Base-by-base conservation (phyloP, 1,284 basidiomycete species). In the Sanguinoderma infundibulare region DNA sequence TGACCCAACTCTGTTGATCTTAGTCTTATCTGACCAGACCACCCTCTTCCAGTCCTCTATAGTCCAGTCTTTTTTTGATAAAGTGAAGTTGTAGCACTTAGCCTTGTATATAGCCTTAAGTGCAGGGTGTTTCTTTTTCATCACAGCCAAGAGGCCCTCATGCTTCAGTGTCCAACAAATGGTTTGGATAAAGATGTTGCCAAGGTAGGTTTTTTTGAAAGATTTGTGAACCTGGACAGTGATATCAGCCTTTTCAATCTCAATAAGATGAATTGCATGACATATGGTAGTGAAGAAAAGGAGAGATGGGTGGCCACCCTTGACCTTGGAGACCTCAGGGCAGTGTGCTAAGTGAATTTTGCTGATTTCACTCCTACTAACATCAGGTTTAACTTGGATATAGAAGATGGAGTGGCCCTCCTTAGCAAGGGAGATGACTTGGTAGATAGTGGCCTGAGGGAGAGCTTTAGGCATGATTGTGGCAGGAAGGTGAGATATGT, bases 1-100 rank as follows among this genome's bases (percentile, higher is more conserved):
- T 66, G 74, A 77, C 59, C 70, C 71, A 53, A 75, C 61, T 8
- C 57, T 20, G 57, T 75, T 74, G 61, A 74, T 68, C 63, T 74
- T 76, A 22, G 70, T 68, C 65, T 76, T 70, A 72, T 77, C 73
- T 59, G 70, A 73, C 57, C 57, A 75, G 20, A 72, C 61, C 15
- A 74, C 72, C 54, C 51, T 59, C 46, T 68, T 69, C 71, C 73
- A 76, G 59, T 75, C 68, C 49, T 72, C 65, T 39, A 72, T 53
- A 51, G 64, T 72, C 71, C 70, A 75, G 52, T 59, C 42, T 28
- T 59, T 47, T 20, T 53, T 34, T 17, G 47, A 28, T 7, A 59
- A 26, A 54, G 57, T 15, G 35, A 36, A 36, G 35, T 36, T 36
- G 35, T 36, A 36, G 12, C 35, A 15, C 57, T 36, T 36, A 17